Evolutionary conservation across 139 green algal species (phyloP).

Genomic region (Chlamydomonas schloesseri): DNA sequence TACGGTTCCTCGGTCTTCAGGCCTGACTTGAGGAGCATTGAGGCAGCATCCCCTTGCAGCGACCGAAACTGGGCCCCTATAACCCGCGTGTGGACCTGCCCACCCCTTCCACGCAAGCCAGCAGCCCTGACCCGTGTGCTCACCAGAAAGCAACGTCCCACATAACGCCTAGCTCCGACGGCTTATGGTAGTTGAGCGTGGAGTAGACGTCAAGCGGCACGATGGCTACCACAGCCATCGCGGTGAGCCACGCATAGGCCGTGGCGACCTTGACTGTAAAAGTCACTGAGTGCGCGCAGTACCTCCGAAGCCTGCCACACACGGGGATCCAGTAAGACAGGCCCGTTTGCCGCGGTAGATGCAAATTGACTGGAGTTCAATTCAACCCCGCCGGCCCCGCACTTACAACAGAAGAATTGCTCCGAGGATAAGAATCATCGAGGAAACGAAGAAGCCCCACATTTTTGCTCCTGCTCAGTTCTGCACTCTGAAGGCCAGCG

Average conservation of each 20-base stretch:
- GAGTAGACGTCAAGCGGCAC: conserved; percentile 88
- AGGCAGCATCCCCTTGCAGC: too few relatives aligned
- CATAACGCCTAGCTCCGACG: conserved; percentile 59
- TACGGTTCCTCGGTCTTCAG: too few relatives aligned
- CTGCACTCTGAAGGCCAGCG: too few relatives aligned
- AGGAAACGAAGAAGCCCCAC: conserved; percentile 65
- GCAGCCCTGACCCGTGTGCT: too few relatives aligned
- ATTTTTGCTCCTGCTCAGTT: conserved; percentile 42
- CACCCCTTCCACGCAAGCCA: too few relatives aligned
- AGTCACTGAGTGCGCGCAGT: conserved; percentile 69
- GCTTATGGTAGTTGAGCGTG: conserved; percentile 53
- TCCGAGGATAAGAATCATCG: conserved; percentile 37
- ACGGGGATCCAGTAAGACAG: too few relatives aligned
- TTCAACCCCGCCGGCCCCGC: neutral
- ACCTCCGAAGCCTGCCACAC: conserved; percentile 64
- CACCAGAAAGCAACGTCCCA: conserved; percentile 86
- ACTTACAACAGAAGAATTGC: conserved; percentile 55
- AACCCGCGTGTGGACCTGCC: too few relatives aligned
- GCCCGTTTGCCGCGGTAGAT: too few relatives aligned
- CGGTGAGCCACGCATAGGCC: conserved; percentile 85
- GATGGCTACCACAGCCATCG: conserved; percentile 86
- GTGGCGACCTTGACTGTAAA: conserved; percentile 66
- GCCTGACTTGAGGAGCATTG: too few relatives aligned
- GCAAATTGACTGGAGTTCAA: too few relatives aligned
- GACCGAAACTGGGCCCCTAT: too few relatives aligned